phyloP scores from a whole-genome alignment of 164 flowering plant species.

The Stephania japonica region DNA sequence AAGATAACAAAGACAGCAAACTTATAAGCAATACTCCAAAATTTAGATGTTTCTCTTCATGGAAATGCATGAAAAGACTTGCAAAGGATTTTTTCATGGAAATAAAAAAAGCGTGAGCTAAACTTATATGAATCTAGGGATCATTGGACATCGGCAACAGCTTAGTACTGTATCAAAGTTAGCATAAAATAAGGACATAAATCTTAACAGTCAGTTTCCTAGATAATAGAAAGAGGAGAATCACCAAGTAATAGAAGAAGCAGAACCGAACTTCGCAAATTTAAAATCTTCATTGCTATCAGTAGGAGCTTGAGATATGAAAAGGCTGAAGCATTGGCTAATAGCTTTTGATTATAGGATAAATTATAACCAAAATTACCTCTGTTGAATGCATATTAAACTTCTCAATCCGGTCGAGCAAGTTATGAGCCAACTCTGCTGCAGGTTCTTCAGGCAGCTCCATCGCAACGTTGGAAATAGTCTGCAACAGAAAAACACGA shows the following conservation, averaged over 20 bases:
- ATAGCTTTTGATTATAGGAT: neutral
- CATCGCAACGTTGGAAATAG: slow-evolving; percentile 82
- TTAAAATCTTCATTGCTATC: neutral
- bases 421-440: slow-evolving; percentile 76
- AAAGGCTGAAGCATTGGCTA: neutral
- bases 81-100: neutral
- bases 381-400: slow-evolving; percentile 93
- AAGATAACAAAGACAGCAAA: neutral
- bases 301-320: neutral
- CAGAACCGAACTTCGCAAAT: neutral
- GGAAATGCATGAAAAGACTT: neutral
- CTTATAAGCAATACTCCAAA: neutral
- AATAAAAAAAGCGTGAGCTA: neutral
- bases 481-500: slow-evolving; percentile 81
- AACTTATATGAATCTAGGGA: neutral
- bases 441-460: slow-evolving; percentile 86
- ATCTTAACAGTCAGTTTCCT: neutral
- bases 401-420: slow-evolving; percentile 67
- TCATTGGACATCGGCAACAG: neutral
- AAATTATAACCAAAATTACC: slow-evolving; percentile 34
- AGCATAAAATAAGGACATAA: neutral
- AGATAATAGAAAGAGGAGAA: neutral
- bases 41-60: neutral
- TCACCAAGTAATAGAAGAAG: neutral
- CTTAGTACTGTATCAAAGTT: neutral